phyloP scores from a whole-genome alignment of 176 grass and related monocot genomes.

The Musa schizocarpa region DNA sequence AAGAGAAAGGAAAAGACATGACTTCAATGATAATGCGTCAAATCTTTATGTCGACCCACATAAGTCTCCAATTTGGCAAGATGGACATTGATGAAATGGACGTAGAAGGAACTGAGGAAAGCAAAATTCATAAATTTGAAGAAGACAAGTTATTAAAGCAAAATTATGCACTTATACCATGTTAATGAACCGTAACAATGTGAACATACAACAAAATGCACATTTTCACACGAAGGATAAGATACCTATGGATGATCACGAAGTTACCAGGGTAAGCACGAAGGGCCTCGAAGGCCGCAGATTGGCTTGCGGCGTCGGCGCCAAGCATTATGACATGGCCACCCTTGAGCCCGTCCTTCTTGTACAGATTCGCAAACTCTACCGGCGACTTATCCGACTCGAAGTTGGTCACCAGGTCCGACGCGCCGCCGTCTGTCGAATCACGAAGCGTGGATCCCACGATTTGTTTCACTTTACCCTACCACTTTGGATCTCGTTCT shows the following conservation, averaged over 20 bases:
- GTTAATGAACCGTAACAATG: not conserved
- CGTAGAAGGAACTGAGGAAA: not conserved
- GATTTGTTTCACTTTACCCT: constrained; percentile 98
- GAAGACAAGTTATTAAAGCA: not conserved
- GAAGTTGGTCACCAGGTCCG: constrained; percentile 64
- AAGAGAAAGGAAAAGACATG: not conserved
- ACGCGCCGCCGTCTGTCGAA: constrained; percentile 24
- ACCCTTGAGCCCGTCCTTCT: too few species aligned
- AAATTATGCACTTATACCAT: not conserved
- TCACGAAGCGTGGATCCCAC: constrained; percentile 85
- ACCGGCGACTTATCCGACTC: constrained; percentile 59
- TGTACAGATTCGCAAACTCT: too few species aligned
- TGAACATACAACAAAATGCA: too few species aligned
- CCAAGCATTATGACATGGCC: too few species aligned
- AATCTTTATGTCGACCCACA: not conserved
- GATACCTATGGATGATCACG: too few species aligned
- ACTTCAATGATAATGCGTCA: not conserved
- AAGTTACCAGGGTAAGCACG: too few species aligned
- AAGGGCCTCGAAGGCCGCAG: too few species aligned
- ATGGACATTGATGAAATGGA: too few species aligned
- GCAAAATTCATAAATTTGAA: not conserved
- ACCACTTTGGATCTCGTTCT: constrained; percentile 20
- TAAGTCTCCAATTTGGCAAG: too few species aligned
- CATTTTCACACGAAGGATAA: too few species aligned
- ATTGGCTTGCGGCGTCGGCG: too few species aligned